Percentiles rank a stretch among this genome's conserved stretches.
These are phyloP conservation scores for Protea cynaroides DNA, from an alignment of 164 flowering plant species.

Conservation along the genomic window DNA sequence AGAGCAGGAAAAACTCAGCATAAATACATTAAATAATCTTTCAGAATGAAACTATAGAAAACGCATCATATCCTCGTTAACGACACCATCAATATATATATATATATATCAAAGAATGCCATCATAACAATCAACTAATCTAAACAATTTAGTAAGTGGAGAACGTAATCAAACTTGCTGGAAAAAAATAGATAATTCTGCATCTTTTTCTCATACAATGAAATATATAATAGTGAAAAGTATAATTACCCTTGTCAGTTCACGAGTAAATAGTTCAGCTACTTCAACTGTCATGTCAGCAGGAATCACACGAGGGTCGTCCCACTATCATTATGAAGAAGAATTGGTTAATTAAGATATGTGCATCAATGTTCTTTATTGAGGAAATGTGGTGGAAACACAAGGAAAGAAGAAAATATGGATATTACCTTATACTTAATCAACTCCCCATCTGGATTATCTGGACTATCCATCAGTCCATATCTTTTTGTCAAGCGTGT, in stretches of 20 bases:
- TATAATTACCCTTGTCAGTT: constrained; percentile 74
- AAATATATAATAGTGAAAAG: constrained; percentile 5
- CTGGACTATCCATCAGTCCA: constrained; percentile 56
- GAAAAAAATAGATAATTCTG: background rate
- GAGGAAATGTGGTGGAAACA: background rate
- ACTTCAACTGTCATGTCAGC: constrained; percentile 81
- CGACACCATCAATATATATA: too few relatives aligned
- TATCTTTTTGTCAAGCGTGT: constrained; percentile 53
- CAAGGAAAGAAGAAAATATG: background rate
- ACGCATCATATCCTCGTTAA: too few relatives aligned
- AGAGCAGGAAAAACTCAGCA: too few relatives aligned
- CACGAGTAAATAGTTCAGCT: constrained; percentile 87
- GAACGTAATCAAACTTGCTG: background rate
- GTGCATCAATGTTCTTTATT: background rate
- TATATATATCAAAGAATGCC: background rate
- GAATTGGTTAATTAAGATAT: constrained; percentile 6
- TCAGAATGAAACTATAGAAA: too few relatives aligned
- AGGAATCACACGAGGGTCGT: constrained; percentile 78
- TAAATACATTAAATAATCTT: too few relatives aligned
- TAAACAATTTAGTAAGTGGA: background rate
- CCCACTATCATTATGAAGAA: constrained; percentile 62
- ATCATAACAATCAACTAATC: background rate
- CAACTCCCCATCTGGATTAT: constrained; percentile 65
- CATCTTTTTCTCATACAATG: background rate
- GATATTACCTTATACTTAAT: constrained; percentile 64